Evolutionary conservation across 225 moss, liverwort and hornwort species (phyloP), one percentile per base, ranked within the genome.

Genomic region (Pseudisothecium myosuroides): DNA sequence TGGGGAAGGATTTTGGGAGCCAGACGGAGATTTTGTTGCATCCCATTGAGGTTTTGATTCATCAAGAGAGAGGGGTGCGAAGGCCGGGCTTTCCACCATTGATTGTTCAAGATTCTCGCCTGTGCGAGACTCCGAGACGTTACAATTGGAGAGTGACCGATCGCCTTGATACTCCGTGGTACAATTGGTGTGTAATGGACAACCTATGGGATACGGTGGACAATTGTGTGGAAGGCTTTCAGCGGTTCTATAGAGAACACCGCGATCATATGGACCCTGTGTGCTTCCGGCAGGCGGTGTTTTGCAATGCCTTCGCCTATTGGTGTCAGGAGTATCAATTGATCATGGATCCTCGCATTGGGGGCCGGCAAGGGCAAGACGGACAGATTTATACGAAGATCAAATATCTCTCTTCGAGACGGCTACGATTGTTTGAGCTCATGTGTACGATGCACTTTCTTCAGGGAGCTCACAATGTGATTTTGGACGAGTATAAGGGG

Each of bases 121-220:
- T 68, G n/a, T 84, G 54, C 29, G 12, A 17, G 0, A 9, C 4
- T 2, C 24, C 17, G 6, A 6, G n/a, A 11, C 9, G n/a, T 0
- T 67, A 83, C 26, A 8, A 5, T n/a, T 69, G 83, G 55, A 3
- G 26, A 5, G 54, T 68, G 1, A 83, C n/a, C 0, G 10, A 69
- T 69, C 0, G 4, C 0, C 15, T 83, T 15, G 83, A 83, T 5
- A 68, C n/a, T 6, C 55, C 55, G 0, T 83, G 68, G 68, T 83
- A 83, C 28, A 67, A 83, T n/a, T 83, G 68, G n/a, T 83, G 69
- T 1, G 0, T 26, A 0, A 59, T 85, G 5, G 34, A 59, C 0
- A 60, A 74, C 0, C 0, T 3, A 1, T 73, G 60, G 73, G 6
- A 18, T 4, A 60, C 34, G 0, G 32, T 73, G 43, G 59, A 59